Base-by-base conservation (phyloP, 495 filamentous ascomycete genomes). In the Penicillium bialowiezense region DNA sequence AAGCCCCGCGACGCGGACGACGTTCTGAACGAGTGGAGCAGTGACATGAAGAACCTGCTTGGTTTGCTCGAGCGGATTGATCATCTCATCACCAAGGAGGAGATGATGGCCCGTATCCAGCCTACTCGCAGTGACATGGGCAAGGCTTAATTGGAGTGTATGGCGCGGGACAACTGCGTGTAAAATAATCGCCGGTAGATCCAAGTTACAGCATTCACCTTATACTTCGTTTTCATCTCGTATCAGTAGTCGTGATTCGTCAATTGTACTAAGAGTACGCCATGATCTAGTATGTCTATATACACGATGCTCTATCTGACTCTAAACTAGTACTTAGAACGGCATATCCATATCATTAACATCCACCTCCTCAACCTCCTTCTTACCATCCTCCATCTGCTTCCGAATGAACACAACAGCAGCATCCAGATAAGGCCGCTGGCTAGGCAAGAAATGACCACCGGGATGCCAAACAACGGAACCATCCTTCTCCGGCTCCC, bases 91-190 rank as follows among this genome's bases (percentile, higher is more conserved):
- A 97, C 93, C 44, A 98, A 97, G 82, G 95, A 97, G 76, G 95
- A 97, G 79, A 98, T 98, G 93, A 98, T 98, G 93, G 93, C 93
- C 29, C 79, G 91, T 41, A 97, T 97, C 52, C 84, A 89, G 66
- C 90, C 87, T 5, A 71, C 83, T 21, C 81, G 82, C 49, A 68
- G 62, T n/a, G 78, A 81, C 48, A 77, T 76, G 64, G 67, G 63
- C 63, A 75, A 74, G 60, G 72, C 67, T 58, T 74, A 46, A 65
- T 29, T 28, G 26, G 37, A 8, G 15, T 41, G 23, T 41, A 28
- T 28, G 33, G 8, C 20, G 43, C 43, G 32, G 43, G 29, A 34
- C 53, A 42, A 55, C 36, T 48, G 63, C 53, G 54, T 67, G 67
- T 69, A 70, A 62, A 65, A 59, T 62, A 58, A 62, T 57, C 59